These are phyloP conservation scores for Begonia masoniana DNA, from an alignment of 306 rosid species.

Conservation along the genomic window DNA sequence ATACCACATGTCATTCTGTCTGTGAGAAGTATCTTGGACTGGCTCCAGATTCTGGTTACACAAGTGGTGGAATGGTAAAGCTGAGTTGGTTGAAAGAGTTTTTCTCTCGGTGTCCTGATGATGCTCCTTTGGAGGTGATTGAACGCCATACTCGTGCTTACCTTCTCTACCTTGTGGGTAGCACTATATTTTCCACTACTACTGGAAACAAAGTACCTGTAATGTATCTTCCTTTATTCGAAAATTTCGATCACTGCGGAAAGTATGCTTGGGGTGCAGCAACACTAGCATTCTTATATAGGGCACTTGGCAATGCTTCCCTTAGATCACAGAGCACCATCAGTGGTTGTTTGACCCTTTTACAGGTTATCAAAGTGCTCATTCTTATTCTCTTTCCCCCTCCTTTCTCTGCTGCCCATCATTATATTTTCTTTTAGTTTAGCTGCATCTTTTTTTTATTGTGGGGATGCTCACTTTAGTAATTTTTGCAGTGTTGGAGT, in stretches of 20 bases:
- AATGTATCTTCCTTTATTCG: constrained; percentile 97
- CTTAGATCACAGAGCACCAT: constrained; percentile 93
- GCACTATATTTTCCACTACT: constrained; percentile 95
- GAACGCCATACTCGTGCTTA: constrained; percentile 92
- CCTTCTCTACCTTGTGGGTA: constrained; percentile 95
- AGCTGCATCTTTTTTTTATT: constrained; percentile 1
- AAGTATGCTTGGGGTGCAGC: constrained; percentile 97
- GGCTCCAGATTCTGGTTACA: constrained; percentile 73
- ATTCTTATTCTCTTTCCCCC: constrained; percentile 2
- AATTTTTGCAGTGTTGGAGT: constrained; percentile 84
- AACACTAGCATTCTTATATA: constrained; percentile 72
- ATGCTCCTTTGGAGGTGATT: constrained; percentile 59
- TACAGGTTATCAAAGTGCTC: constrained; percentile 45
- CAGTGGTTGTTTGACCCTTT: constrained; percentile 91
- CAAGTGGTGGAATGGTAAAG: constrained; percentile 99
- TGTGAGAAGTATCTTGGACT: constrained; percentile 83
- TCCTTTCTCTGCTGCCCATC: not conserved
- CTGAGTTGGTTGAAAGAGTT: constrained; percentile 96
- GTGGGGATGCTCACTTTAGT: constrained; percentile 1
- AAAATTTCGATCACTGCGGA: constrained; percentile 66
- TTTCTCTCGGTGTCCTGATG: constrained; percentile 76
- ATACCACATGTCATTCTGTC: constrained; percentile 70
- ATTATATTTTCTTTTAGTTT: not conserved
- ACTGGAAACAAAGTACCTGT: constrained; percentile 99
- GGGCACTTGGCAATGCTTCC: constrained; percentile 97